A percentile compares a stretch with the other conserved stretches of the same genome.
phyloP scores from a whole-genome alignment of 495 filamentous ascomycete species.

The Penicillium waksmanii region DNA sequence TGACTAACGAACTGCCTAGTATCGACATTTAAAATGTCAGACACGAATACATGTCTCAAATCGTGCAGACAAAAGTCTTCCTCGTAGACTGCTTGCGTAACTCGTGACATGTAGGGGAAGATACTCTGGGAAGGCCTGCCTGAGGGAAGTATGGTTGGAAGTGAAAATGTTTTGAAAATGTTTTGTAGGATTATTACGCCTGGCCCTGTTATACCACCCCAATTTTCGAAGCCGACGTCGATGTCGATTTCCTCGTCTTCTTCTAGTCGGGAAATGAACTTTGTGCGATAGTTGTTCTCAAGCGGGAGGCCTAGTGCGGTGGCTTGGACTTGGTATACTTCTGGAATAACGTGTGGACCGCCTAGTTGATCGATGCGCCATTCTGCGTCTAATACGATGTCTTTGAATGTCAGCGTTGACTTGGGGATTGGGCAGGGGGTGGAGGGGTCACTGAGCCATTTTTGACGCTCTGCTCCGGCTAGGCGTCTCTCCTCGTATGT shows the following conservation, averaged over 20 bases:
- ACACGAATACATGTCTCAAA: not conserved
- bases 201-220: not conserved
- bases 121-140: not conserved
- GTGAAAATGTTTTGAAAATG: not conserved
- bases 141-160: not conserved
- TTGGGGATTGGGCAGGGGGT: not conserved
- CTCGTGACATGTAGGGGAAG: not conserved
- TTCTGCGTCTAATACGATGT: not conserved
- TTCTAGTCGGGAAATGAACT: not conserved
- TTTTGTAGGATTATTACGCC: not conserved
- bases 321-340: not conserved
- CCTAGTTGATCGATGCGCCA: not conserved
- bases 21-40: not conserved
- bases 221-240: slow-evolving; percentile 1
- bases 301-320: not conserved
- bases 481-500: not conserved
- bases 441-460: not conserved
- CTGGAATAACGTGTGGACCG: not conserved
- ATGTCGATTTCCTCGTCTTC: not conserved
- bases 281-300: not conserved
- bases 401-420: not conserved
- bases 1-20: not conserved
- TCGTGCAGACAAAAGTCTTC: not conserved
- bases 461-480: not conserved
- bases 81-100: not conserved